These are phyloP conservation scores for Torulaspora indica DNA, from an alignment of 805 yeast species.

Conservation along the genomic window DNA sequence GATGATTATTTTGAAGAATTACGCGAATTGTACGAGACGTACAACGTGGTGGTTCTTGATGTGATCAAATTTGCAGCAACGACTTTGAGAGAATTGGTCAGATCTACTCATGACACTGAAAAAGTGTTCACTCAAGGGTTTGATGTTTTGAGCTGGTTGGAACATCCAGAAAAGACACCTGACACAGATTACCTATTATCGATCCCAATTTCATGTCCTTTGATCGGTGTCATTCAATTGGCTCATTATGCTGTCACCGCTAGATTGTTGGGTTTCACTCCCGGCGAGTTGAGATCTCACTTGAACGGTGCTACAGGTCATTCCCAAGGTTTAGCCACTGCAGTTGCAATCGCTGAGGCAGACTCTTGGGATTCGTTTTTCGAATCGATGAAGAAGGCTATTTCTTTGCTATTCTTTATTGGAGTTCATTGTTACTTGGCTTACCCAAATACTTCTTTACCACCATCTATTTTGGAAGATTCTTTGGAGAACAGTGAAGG, in stretches of 20 bases:
- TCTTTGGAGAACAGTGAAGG: conserved; percentile 94
- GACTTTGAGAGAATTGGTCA: conserved; percentile 62
- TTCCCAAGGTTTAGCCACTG: conserved; percentile 88
- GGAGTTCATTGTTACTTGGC: conserved; percentile 88
- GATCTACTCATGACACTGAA: conserved; percentile 64
- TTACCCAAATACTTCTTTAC: conserved; percentile 89
- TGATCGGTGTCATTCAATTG: conserved; percentile 91
- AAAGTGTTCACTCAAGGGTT: conserved; percentile 92
- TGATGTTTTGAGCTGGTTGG: conserved; percentile 83
- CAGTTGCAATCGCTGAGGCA: conserved; percentile 80
- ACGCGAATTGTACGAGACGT: conserved; percentile 73
- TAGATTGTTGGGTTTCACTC: conserved; percentile 75
- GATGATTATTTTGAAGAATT: conserved; percentile 97
- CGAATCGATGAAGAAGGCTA: conserved; percentile 66
- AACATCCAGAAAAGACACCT: conserved; percentile 80
- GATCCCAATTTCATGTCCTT: conserved; percentile 95
- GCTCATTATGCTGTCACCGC: conserved; percentile 89
- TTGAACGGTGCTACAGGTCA: conserved; percentile 81
- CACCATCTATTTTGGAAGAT: conserved; percentile 90
- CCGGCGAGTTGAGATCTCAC: conserved; percentile 74
- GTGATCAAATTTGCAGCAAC: conserved; percentile 66
- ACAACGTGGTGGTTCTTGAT: conserved; percentile 68
- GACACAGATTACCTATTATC: conserved; percentile 80
- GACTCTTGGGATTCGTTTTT: conserved; percentile 83
- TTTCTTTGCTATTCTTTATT: conserved; percentile 82